Evolutionary conservation across 495 filamentous ascomycete species (phyloP).

Genomic region (Durotheca rogersii): DNA sequence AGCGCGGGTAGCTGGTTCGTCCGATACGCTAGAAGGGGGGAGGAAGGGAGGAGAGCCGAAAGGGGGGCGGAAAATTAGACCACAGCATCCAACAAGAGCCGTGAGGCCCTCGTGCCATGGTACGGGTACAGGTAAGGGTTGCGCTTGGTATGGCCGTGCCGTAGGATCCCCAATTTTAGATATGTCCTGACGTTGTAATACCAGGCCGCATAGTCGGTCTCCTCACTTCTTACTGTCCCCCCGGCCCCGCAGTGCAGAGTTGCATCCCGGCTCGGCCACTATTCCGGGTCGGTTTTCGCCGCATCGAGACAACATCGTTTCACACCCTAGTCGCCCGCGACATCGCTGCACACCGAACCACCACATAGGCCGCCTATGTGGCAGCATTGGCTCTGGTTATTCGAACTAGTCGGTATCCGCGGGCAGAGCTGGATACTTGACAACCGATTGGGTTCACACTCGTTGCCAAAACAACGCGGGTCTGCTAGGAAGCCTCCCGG

Average conservation of each 20-base stretch:
- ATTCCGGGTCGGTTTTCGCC: slow-evolving; percentile 27
- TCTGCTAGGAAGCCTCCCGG: too few relatives aligned
- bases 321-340: slow-evolving; percentile 24
- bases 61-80: slow-evolving; percentile 8
- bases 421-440: not conserved
- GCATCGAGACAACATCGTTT: slow-evolving; percentile 29
- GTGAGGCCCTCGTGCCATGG: slow-evolving; percentile 17
- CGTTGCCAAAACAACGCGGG: too few relatives aligned
- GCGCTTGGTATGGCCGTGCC: slow-evolving; percentile 14
- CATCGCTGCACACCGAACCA: slow-evolving; percentile 14
- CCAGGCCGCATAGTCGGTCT: slow-evolving; percentile 31
- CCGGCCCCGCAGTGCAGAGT: slow-evolving; percentile 29
- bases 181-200: slow-evolving; percentile 25
- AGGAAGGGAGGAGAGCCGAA: slow-evolving; percentile 1
- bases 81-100: not conserved
- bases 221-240: slow-evolving; percentile 18
- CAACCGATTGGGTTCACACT: not conserved
- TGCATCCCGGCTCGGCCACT: slow-evolving; percentile 28
- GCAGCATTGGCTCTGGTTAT: slow-evolving; percentile 6
- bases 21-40: slow-evolving; percentile 1
- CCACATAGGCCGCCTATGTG: slow-evolving; percentile 1
- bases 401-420: not conserved
- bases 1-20: slow-evolving; percentile 12
- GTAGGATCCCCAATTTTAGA: slow-evolving; percentile 16
- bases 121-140: slow-evolving; percentile 17